Base-by-base conservation (phyloP, 805 yeast species). In the Lipomyces lipofer region DNA sequence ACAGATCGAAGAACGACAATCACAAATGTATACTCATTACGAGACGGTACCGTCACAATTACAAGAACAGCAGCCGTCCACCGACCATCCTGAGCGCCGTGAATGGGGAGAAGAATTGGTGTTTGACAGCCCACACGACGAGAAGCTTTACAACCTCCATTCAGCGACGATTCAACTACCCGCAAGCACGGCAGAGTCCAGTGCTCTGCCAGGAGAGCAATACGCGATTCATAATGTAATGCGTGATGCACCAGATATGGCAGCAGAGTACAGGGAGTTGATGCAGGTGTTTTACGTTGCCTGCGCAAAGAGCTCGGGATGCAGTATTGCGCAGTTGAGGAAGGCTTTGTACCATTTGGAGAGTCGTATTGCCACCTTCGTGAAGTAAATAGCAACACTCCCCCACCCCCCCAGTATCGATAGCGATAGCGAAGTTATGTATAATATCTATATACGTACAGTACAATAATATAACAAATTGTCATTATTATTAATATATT, bases 271-370 rank as follows among this genome's bases (percentile, higher is more conserved):
- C 24, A 38, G 28, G 24, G 52, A 44, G 22, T 43, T 42, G n/a
- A 22, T 44, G 8, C 47, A 40, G 19, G 43, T 53, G 10, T 32
- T 56, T 3, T 51, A 47, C 42, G 50, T 42, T 15, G 60, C 55
- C 4, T 54, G 42, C 5, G 43, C 51, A 2, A 52, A 50, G 40
- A 40, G 46, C 7, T 25, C 44, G 15, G 60, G 60, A 9, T 51
- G 56, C 30, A 49, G 48, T 17, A 17, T 52, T n/a, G 13, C 30
- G 22, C 57, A 52, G 30, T 10, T 56, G 28, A 43, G 49, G 29
- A 32, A 32, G 13, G 53, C 49, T 6, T 5, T 52, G 22, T 17
- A 32, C 10, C 5, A 17, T 25, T n/a, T 29, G 22, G 55, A 51
- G 33, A 7, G 19, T 5, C 17, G 17, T 15, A 46, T 46, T 32